phyloP scores from a whole-genome alignment of 208 protist genomes.

The Hexamita inflata region DNA sequence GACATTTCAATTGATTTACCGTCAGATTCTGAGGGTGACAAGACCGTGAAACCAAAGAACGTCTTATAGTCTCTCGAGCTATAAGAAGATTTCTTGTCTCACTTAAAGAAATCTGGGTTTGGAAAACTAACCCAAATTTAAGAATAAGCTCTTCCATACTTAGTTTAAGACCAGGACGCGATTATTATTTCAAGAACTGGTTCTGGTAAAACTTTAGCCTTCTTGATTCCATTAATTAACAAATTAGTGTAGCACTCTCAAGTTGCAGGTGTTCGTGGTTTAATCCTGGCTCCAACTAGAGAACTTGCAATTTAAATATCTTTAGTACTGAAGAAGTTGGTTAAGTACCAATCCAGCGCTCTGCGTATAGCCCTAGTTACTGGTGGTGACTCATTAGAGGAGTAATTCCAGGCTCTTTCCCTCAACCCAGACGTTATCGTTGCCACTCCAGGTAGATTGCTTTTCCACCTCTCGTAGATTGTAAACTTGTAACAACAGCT shows the following conservation, averaged over 20 bases:
- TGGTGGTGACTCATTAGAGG: constrained; percentile 23
- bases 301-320: constrained; percentile 28
- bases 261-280: neutral
- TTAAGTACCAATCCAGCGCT: neutral
- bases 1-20: too few relatives aligned
- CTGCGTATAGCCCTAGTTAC: neutral
- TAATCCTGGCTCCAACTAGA: constrained; percentile 21
- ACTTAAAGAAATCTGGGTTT: too few relatives aligned
- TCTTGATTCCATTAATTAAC: neutral
- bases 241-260: neutral
- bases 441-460: constrained; percentile 26
- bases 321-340: neutral
- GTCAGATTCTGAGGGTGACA: too few relatives aligned
- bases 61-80: too few relatives aligned
- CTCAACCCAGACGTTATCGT: constrained; percentile 32
- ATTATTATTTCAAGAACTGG: constrained; percentile 7
- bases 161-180: neutral
- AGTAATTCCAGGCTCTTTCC: constrained; percentile 14
- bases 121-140: neutral
- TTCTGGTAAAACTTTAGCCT: constrained; percentile 21
- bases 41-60: too few relatives aligned
- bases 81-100: too few relatives aligned
- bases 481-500: neutral
- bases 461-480: neutral
- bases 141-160: neutral